These are phyloP conservation scores for Pezicula radicicola DNA, from an alignment of 2,329 filamentous ascomycete genomes.

Conservation along the genomic window DNA sequence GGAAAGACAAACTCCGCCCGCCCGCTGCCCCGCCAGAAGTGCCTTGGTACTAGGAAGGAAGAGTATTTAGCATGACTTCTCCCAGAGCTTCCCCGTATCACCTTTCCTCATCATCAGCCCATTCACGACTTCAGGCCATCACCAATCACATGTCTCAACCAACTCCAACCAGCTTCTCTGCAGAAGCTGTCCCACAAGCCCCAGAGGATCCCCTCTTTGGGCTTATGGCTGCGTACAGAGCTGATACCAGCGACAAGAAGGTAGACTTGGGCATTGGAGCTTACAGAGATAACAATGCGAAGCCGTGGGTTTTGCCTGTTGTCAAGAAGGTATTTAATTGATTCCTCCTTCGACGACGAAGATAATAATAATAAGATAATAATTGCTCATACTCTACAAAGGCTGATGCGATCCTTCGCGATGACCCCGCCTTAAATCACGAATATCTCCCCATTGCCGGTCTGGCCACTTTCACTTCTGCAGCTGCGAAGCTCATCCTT, in stretches of 20 bases:
- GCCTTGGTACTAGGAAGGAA: background rate
- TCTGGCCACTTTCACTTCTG: constrained; percentile 78
- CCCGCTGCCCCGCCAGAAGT: no score
- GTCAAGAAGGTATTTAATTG: constrained; percentile 77
- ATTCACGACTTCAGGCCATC: constrained; percentile 57
- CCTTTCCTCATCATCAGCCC: constrained; percentile 33
- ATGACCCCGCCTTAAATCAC: constrained; percentile 90
- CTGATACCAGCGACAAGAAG: constrained; percentile 75
- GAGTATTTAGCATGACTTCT: constrained; percentile 4
- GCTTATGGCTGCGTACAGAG: constrained; percentile 81
- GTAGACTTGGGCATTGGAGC: constrained; percentile 91
- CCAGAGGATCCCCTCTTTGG: constrained; percentile 96
- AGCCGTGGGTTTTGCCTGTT: constrained; percentile 95
- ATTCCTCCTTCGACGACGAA: constrained; percentile 2
- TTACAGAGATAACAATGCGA: constrained; percentile 91
- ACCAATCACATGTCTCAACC: constrained; percentile 63
- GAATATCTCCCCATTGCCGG: constrained; percentile 98
- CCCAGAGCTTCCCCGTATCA: background rate
- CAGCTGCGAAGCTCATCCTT: constrained; percentile 87
- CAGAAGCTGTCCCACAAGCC: constrained; percentile 78
- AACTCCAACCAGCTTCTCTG: constrained; percentile 64
- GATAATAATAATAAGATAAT: no score
- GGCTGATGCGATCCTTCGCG: constrained; percentile 87
- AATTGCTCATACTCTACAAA: constrained; percentile 35
- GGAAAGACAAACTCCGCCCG: no score